Conservation (phyloP, 495 filamentous ascomycete species). For the Cryomyces minteri region DNA sequence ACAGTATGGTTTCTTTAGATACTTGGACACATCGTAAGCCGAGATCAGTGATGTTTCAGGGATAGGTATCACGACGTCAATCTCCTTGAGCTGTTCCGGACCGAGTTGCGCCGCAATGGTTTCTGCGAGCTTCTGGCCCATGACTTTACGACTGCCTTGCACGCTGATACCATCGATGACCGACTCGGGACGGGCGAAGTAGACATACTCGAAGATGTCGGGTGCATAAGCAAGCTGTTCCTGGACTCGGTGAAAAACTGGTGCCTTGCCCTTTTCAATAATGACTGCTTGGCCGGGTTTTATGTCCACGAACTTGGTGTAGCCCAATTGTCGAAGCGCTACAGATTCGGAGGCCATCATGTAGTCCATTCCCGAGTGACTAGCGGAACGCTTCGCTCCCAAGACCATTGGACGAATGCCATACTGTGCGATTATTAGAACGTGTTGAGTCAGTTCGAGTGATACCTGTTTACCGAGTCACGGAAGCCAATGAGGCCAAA, state of each 20-base stretch:
- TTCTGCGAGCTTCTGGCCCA: constrained; percentile 76
- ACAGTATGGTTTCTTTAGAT: constrained; percentile 61
- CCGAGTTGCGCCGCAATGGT: constrained; percentile 58
- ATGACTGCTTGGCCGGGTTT: constrained; percentile 87
- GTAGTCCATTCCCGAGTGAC: constrained; percentile 61
- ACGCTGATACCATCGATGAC: constrained; percentile 89
- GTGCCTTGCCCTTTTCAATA: constrained; percentile 64
- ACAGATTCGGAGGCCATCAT: constrained; percentile 98
- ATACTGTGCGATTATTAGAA: constrained; percentile 17
- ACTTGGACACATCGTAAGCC: constrained; percentile 59
- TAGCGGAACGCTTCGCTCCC: constrained; percentile 52
- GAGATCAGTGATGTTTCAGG: constrained; percentile 77
- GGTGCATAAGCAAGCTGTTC: constrained; percentile 58
- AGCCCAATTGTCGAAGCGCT: constrained; percentile 74
- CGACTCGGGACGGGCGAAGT: constrained; percentile 76
- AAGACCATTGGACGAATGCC: constrained; percentile 83
- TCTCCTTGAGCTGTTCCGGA: constrained; percentile 56
- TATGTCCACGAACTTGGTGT: constrained; percentile 65
- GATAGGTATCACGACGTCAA: constrained; percentile 84
- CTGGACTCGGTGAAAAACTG: constrained; percentile 61
- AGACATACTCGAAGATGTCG: constrained; percentile 87
- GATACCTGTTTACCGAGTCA: constrained; percentile 28
- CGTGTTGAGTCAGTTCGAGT: too few species aligned
- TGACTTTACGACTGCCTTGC: constrained; percentile 72
- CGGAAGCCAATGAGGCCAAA: constrained; percentile 84